Base-by-base conservation (phyloP, 306 rosid species). In the Vachellia collinsii region DNA sequence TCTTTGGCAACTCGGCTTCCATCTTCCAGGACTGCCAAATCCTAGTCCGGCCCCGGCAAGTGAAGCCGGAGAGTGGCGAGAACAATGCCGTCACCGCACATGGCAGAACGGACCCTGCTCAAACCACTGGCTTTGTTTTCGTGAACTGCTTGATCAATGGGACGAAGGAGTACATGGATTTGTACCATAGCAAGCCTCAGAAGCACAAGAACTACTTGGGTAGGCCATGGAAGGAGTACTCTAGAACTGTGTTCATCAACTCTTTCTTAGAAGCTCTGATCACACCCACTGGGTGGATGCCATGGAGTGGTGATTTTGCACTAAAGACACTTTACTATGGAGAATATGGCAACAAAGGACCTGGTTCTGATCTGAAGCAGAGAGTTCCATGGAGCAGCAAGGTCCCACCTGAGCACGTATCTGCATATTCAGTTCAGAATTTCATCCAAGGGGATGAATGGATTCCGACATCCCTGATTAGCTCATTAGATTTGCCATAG, bases 191-290 rank as follows among this genome's bases (percentile, higher is more conserved):
- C 89, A 95, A 93, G 42, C 98, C 98, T 43, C 6, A 68, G 59
- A 92, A 82, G 44, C 98, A 95, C 88, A 91, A 59, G 70, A 93
- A 90, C 86, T 95, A 69, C 91, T 79, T 95, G 82, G 99, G 99
- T 42, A 93, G 99, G 89, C 99, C 99, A 3, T 95, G 99, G 99
- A 95, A 95, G 87, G 97, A 89, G 85, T 95, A 86, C 72, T 91
- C 97, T 0, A 91, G 99, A 78, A 86, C 94, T 11, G 83, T 93
- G 67, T 91, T 89, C 75, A 82, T 95, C 29, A 74, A 77, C 6
- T 88, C 92, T 2, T 85, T 43, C 67, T 29, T 95, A 47, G 99
- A 86, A 83, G 81, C 83, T 46, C 88, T 93, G 14, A 47, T 95
- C 48, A 25, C 81, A 3, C 89, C 92, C 0, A 11, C 84, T 7